Evolutionary conservation across 768 basidiomycete genomes (phyloP), one percentile per base, ranked within the genome.

Genomic region (Paxillus ammoniavirescens): DNA sequence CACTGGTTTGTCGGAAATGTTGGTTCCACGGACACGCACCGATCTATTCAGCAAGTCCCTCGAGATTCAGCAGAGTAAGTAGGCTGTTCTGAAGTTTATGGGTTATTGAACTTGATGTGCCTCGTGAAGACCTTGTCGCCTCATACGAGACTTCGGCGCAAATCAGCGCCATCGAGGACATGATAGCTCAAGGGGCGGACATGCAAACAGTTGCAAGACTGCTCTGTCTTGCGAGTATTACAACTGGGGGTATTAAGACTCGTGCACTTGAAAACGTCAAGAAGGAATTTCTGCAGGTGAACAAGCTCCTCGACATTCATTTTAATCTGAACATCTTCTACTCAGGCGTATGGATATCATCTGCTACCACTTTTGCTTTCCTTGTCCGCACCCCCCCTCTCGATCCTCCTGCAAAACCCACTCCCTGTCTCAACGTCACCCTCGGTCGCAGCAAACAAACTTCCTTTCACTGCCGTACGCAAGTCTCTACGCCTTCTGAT

Each of bases 1-100:
- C 69, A 98, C 94, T 52, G 89, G 89, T 30, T 67, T 99, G 43
- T 95, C 93, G n/a, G 97, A 98, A 72, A 74, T 93, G 65, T 77
- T 99, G 41, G 83, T 93, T 55, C 86, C 90, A 21, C 76, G 87
- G 54, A 98, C 95, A 2, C 78, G 83, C 49, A 89, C 90, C 13
- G 90, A 96, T 38, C 73, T 87, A 43, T 99, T 99, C 73, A 93
- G 93, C 72, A 89, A 86, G 64, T 89, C 87, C 10, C 76, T 99
- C 9, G 95, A 98, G 73, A 89, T 97, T 13, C 96, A 98, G 65
- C 97, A 98, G 70, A 98, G 94, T 93, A 64, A 65, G 82, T 28
- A 14, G 18, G 12, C 52, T 58, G 15, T 18, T 28, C 35, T 43
- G 46, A 30, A 38, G 38, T 38, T 21, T n/a, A 44, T 23, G 59